Evolutionary conservation across 805 yeast genomes (phyloP).

Genomic region (Candida ovalis): DNA sequence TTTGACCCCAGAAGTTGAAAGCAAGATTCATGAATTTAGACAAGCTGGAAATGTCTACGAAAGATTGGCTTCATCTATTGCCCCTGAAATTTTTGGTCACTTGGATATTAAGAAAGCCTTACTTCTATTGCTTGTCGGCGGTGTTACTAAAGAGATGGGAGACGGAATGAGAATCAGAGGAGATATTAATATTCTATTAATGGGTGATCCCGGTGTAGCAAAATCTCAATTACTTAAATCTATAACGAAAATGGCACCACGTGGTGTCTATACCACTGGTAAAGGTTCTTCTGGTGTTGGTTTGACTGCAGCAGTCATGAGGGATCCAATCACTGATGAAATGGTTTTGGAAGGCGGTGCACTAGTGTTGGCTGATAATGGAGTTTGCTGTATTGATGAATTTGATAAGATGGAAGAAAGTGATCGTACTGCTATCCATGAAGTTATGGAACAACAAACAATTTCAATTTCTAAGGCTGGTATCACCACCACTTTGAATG

Average conservation of each 20-base stretch:
- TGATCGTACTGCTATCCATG: constrained; percentile 97
- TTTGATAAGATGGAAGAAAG: constrained; percentile 98
- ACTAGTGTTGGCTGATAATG: constrained; percentile 92
- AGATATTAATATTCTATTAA: constrained; percentile 88
- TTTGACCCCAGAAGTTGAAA: constrained; percentile 52
- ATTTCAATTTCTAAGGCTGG: constrained; percentile 97
- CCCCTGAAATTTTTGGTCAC: constrained; percentile 97
- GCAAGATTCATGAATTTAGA: constrained; percentile 52
- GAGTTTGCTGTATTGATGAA: constrained; percentile 98
- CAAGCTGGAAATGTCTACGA: constrained; percentile 70
- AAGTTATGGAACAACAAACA: constrained; percentile 99
- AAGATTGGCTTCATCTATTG: constrained; percentile 80
- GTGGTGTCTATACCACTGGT: constrained; percentile 97
- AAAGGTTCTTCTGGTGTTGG: constrained; percentile 99
- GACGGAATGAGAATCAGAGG: constrained; percentile 98
- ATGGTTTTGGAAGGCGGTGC: constrained; percentile 99
- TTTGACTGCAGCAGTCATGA: constrained; percentile 97
- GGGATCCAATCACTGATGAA: constrained; percentile 98
- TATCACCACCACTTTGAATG: constrained; percentile 91
- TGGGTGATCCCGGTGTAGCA: constrained; percentile 99
- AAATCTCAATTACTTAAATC: constrained; percentile 93
- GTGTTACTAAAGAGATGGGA: constrained; percentile 90
- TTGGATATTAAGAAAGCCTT: constrained; percentile 90
- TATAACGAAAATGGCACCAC: constrained; percentile 87
- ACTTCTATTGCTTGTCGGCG: constrained; percentile 82